Base-by-base conservation (phyloP, 352 stramenopile species). In the Globisporangium nodosum region DNA sequence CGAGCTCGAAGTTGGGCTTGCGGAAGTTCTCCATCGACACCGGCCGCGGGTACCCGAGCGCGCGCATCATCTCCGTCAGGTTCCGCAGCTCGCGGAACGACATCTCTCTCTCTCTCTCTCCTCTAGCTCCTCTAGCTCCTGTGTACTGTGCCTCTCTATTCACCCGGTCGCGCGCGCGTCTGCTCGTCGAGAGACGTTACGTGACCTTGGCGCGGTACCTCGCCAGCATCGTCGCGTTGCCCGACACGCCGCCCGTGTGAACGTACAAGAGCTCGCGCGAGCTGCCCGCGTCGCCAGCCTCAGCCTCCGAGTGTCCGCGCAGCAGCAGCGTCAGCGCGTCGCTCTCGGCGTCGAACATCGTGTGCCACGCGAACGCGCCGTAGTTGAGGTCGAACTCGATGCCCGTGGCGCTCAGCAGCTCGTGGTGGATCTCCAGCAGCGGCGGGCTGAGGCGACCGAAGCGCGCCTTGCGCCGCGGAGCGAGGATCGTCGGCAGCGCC, bases 51-150 rank as follows among this genome's bases (percentile, higher is more conserved):
- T 98, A 98, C 20, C 95, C 89, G 33, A 99, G 76, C 16, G 88
- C 84, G 12, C 90, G 83, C 94, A 99, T 97, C 69, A 98, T 97
- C 77, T 98, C 92, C 20, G 90, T 97, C 58, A 99, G 90, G 74
- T 98, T 91, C 53, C 85, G 80, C 61, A 92, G 71, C 68, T 95
- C 85, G 15, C 84, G 83, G 71, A 91, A 95, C 68, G 81, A 92
- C 84, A 95, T 92, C 43, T 18, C 43, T 7, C 37, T 47, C 43
- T 7, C 37, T 47, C 21, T 24, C 21, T 24, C 21, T 24, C 21
- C 21, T 24, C 21, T 24, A 24, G 21, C 21, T 24, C 21, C 21
- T 24, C 21, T 24, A 24, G 21, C 21, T 24, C 21, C 21, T 24
- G 21, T 24, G 21, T 24, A 24, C 21, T 24, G 21, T 24, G 21